phyloP scores from a whole-genome alignment of 805 yeast genomes.

The Diddensiella caesifluorescens region DNA sequence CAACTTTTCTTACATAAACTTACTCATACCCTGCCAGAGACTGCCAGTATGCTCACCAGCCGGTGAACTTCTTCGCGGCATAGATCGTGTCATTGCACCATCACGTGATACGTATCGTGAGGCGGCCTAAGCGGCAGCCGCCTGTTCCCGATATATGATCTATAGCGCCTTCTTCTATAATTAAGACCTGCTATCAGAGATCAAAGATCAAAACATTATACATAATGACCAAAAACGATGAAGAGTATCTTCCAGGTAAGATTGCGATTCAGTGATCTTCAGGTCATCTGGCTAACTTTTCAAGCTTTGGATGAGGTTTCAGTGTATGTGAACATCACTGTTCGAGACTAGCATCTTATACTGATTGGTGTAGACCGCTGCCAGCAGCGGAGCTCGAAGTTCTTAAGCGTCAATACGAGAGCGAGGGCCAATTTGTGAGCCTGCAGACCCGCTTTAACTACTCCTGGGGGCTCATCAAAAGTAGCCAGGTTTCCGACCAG shows the following conservation, averaged over 20 bases:
- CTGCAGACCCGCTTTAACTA: slow-evolving; percentile 86
- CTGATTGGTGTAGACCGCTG: slow-evolving; percentile 50
- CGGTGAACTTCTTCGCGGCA: too few species aligned
- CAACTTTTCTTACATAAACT: too few species aligned
- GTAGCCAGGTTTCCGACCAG: slow-evolving; percentile 56
- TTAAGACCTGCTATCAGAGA: too few species aligned
- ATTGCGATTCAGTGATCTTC: neutral
- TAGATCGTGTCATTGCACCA: too few species aligned
- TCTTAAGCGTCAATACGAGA: slow-evolving; percentile 66
- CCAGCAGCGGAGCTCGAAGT: slow-evolving; percentile 70
- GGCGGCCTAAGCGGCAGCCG: too few species aligned
- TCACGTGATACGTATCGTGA: too few species aligned
- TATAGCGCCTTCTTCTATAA: too few species aligned
- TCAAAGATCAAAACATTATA: too few species aligned
- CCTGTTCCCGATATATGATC: too few species aligned
- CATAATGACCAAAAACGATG: slow-evolving; percentile 4
- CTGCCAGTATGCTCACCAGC: too few species aligned
- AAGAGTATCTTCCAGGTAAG: slow-evolving; percentile 12
- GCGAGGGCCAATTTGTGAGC: slow-evolving; percentile 75
- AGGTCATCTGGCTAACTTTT: neutral
- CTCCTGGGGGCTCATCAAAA: slow-evolving; percentile 93
- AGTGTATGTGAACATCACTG: slow-evolving; percentile 7
- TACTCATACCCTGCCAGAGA: too few species aligned
- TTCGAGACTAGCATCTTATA: too few species aligned
- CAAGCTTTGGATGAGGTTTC: slow-evolving; percentile 17